A percentile compares a stretch with the other conserved stretches of the same genome.
These are phyloP conservation scores for Backusella morwellensis DNA, from an alignment of 192 early-diverging fungal species.

Conservation along the genomic window DNA sequence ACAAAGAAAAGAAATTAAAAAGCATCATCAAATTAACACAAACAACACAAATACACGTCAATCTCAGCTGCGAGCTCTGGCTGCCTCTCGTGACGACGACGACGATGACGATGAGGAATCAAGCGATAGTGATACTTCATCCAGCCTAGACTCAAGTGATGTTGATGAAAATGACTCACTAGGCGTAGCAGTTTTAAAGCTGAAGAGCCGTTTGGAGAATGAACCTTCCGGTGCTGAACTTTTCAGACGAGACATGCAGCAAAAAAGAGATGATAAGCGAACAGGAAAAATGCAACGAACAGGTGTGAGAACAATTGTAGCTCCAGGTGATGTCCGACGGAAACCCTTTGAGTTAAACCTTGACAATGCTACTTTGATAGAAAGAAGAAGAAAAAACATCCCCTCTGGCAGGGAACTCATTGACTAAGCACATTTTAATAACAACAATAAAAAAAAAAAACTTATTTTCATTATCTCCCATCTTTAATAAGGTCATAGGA, in stretches of 20 bases:
- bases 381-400: slow-evolving; percentile 15
- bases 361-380: slow-evolving; percentile 25
- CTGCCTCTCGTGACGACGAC: slow-evolving; percentile 12
- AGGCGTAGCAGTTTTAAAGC: neutral
- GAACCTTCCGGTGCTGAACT: neutral
- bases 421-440: neutral
- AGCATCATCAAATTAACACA: neutral
- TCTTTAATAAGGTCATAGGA: neutral
- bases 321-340: neutral
- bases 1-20: slow-evolving; percentile 22
- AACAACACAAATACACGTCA: slow-evolving; percentile 1
- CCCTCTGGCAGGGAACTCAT: slow-evolving; percentile 4
- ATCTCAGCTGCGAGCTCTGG: slow-evolving; percentile 4
- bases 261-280: neutral
- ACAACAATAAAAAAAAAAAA: neutral
- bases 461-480: neutral
- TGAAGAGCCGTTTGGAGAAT: neutral
- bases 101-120: slow-evolving; percentile 10
- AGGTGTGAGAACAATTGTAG: neutral
- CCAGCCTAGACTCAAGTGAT: neutral
- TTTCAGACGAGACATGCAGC: neutral
- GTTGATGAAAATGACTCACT: neutral
- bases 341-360: slow-evolving; percentile 28
- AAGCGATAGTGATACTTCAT: neutral
- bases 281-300: neutral